Evolutionary conservation across 2,329 filamentous ascomycete genomes (phyloP), one percentile per base, ranked within the genome.

Genomic region (Colletotrichum lini): DNA sequence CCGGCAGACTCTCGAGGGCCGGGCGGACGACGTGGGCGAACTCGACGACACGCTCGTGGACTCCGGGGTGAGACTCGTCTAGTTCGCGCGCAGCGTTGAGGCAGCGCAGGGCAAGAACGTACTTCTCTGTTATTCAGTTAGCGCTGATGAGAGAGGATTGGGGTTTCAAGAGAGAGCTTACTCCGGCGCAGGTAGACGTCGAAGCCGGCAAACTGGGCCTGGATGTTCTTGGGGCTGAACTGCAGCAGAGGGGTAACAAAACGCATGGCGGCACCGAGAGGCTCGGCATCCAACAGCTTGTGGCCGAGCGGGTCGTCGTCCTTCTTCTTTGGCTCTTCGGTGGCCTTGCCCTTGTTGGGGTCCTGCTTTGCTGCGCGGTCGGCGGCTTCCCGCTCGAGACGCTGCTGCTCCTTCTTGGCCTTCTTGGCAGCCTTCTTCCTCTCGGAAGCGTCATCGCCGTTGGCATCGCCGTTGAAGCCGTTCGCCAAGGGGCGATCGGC

Each of bases 361-460:
- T 97, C 95, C 74, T 92, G 92, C 85, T 94, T 94, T 45, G 92
- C 91, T 23, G 90, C 90, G 78, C 91, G 94, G 75, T 95, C 94
- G 35, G 92, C 92, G 50, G 95, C 94, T 75, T 94, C 92, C 77
- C 94, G 91, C 80, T 95, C 93, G 44, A 92, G 73, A 15, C 83
- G 81, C 76, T 85, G 83, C 71, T 83, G 81, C 76, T 96, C 94
- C 80, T 94, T 96, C 82, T 92, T 94, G 0, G 94, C 94, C 84
- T 97, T 98, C 85, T 97, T 97, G 38, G 92, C 87, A 0, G 93
- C 94, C 85, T 96, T 97, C 85, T 96, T 97, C 75, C 89, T 90
- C 76, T 96, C 94, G 23, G 90, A 85, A 1, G 90, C 84, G 71
- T 90, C 89, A 12, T 91, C 88, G 2, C 83, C 84, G 58, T 83